A percentile compares a stretch with the other conserved stretches of the same genome.
These are phyloP conservation scores for Sesbania bispinosa DNA, from an alignment of 306 rosid genomes.

Conservation along the genomic window DNA sequence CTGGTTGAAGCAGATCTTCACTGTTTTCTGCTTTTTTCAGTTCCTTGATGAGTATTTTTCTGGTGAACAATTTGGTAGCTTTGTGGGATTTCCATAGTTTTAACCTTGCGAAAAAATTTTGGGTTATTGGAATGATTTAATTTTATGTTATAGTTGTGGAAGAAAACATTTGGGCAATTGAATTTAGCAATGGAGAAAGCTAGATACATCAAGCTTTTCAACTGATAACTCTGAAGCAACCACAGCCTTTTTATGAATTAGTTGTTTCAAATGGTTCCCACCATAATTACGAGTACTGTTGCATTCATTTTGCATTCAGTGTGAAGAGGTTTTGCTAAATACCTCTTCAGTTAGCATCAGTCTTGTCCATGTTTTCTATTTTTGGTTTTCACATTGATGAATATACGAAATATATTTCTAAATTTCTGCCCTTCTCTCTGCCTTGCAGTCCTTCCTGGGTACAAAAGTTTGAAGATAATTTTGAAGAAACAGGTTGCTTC, in stretches of 20 bases:
- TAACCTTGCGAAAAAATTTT: background rate
- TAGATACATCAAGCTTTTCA: background rate
- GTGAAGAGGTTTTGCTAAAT: conserved; percentile 13
- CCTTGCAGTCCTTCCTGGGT: conserved; percentile 74
- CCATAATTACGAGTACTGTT: background rate
- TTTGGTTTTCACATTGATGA: background rate
- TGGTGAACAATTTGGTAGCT: background rate
- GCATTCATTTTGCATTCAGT: background rate
- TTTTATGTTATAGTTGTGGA: conserved; percentile 11
- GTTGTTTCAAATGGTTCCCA: conserved; percentile 7
- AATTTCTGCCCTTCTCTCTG: background rate
- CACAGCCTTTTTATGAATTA: background rate
- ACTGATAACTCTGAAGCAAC: conserved; percentile 14
- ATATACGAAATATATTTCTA: background rate
- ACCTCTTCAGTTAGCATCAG: background rate
- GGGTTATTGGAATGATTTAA: conserved; percentile 5
- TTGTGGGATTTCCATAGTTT: conserved; percentile 3
- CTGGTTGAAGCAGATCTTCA: background rate
- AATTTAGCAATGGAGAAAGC: conserved; percentile 13
- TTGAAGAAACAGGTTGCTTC: conserved; percentile 36
- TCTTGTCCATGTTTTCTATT: background rate
- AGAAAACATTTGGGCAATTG: conserved; percentile 9
- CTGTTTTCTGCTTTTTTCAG: background rate
- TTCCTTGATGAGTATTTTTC: background rate
- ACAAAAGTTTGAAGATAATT: conserved; percentile 44